Evolutionary conservation across 2,329 filamentous ascomycete species (phyloP), one percentile per base, ranked within the genome.

Genomic region (Trichoderma sp.): DNA sequence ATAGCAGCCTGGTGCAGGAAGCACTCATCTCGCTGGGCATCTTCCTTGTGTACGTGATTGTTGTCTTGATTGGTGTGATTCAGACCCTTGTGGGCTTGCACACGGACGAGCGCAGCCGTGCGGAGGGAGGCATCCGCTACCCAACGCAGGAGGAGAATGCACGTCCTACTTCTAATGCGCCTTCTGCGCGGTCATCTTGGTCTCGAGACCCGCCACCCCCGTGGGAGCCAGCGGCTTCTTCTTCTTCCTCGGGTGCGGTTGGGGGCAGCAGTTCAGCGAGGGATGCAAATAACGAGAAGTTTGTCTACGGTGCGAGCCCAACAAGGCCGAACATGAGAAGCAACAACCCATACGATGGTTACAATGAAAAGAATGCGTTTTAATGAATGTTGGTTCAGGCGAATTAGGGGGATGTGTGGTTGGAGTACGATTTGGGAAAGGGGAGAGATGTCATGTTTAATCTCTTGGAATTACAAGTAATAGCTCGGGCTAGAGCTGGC

Each of bases 1-100:
- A 88, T 76, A 87, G 87, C 70, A 89, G 86, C 74, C 90, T 99
- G 74, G 85, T 89, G 63, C 89, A 90, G 73, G 93, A 98, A 81
- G 91, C 92, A 2, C 88, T 97, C 74, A 94, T 98, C 75, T 93
- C 95, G 3, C 86, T 88, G 0, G 88, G 86, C 65, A 83, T 99
- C 5, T 82, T 98, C 13, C 83, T 93, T 4, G 82, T 97, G 32
- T 99, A 94, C 86, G 77, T 97, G 68, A 81, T 96, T 73, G 87
- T 97, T 72, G 88, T 93, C 5, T 85, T 98, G 43, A 85, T 93
- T 62, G 96, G 93, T 63, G 81, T 95, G 70, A 81, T 89, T 62
- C 89, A 93, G 72, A 91, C 91, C 32, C 80, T 90, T 71, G 85
- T 86, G 39, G 85, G 90, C 70, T 88, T 92, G 82, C 83, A 85